Base-by-base conservation (phyloP, 2,329 filamentous ascomycete species). In the Hymenoscyphus repandus region DNA sequence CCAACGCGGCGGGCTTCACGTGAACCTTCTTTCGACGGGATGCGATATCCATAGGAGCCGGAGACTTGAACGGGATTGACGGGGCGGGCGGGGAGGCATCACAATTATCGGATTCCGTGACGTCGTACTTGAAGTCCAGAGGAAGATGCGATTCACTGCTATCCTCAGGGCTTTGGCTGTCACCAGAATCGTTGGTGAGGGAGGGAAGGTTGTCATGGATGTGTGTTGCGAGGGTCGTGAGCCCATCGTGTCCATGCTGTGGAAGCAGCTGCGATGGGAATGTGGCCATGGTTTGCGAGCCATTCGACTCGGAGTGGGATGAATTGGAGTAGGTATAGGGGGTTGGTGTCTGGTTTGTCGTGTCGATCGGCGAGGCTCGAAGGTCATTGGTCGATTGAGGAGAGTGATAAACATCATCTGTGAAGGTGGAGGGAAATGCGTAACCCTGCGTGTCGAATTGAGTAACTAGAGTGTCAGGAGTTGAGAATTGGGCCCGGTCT, bases 11-110 rank as follows among this genome's bases (percentile, higher is more conserved):
- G 5, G 64, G 64, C 49, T 60, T 65, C 15, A 58, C 53, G 12
- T 59, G 57, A 12, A 64, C 62, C 50, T 66, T 66, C 57, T 62
- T 63, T 22, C 64, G 56, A 12, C 63, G 60, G 9, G 60, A 59
- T 42, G 62, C 63, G 52, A 66, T 56, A 47, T 65, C 58, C 51
- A 56, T 60, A 17, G 63, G 64, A 11, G 62, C 61, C 27, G 63
- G 61, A 4, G 60, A 58, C 32, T 58, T 66, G 55, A 66, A 65
- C 0, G 58, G 52, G 11, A 55, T 53, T 6, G 62, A 55, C 10
- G 61, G 54, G 18, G 54, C 49, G 37, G 64, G 64, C 9, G 59
- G 59, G 7, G 56, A 60, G 5, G 46, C 33, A 7, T 57, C 57
- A 34, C 53, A 47, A 41, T 54, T 49, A 2, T 55, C 51, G 13